Evolutionary conservation across 2,329 filamentous ascomycete genomes (phyloP).

Genomic region (Pyricularia pennisetigena): DNA sequence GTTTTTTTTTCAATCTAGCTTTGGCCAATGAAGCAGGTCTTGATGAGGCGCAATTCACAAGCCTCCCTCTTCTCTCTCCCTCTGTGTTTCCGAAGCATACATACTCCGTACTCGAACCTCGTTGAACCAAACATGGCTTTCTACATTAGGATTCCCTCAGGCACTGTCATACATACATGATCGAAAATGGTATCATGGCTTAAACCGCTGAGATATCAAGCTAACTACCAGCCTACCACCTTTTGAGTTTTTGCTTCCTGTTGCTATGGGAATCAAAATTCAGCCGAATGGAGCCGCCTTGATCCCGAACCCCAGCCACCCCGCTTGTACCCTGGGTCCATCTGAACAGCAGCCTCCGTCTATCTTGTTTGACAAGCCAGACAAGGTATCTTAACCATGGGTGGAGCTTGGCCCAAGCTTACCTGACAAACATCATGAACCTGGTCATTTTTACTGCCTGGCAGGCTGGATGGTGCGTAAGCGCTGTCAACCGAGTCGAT

Average conservation of each 20-base stretch:
- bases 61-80: not conserved
- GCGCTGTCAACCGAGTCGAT: not conserved
- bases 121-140: not conserved
- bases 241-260: not conserved
- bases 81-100: not conserved
- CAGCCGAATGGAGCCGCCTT: not conserved
- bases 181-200: not conserved
- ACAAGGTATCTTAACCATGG: too few species aligned
- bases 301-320: not conserved
- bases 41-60: not conserved
- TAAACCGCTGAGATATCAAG: not conserved
- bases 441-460: not conserved
- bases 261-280: slow-evolving; percentile 1
- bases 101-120: not conserved
- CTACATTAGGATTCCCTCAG: not conserved
- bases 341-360: not conserved
- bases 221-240: not conserved
- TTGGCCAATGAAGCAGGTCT: not conserved
- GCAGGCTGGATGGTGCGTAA: not conserved
- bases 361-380: not conserved
- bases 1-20: not conserved
- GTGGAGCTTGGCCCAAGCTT: not conserved
- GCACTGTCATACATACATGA: not conserved
- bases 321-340: not conserved
- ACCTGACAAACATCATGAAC: not conserved